Evolutionary conservation across 164 flowering plant genomes (phyloP).

Genomic region (Cinnamomum micranthum): DNA sequence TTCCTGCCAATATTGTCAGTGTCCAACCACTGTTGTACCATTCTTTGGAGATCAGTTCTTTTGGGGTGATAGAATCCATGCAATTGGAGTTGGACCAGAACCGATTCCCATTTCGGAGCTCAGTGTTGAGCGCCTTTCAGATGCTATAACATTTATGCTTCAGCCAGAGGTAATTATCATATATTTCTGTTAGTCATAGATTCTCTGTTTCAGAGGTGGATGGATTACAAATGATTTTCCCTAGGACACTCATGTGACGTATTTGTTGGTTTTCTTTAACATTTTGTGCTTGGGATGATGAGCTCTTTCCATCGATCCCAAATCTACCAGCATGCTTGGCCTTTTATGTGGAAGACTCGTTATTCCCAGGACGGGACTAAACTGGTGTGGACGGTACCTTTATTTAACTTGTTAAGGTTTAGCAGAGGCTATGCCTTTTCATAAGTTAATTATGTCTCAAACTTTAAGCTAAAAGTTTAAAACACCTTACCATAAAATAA

Average conservation of each 20-base stretch:
- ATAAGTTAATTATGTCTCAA: too few species aligned
- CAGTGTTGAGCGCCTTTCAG: conserved; percentile 56
- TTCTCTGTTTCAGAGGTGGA: not conserved
- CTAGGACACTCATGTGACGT: not conserved
- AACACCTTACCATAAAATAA: too few species aligned
- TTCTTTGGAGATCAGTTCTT: conserved; percentile 97
- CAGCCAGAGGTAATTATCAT: conserved; percentile 68
- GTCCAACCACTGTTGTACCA: conserved; percentile 95
- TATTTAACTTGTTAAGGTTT: too few species aligned
- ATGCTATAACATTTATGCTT: conserved; percentile 83
- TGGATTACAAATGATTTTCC: not conserved
- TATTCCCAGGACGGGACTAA: not conserved
- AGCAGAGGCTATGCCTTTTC: too few species aligned
- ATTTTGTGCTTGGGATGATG: not conserved
- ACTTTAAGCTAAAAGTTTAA: too few species aligned
- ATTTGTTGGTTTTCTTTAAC: not conserved
- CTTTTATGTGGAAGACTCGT: not conserved
- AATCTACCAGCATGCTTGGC: not conserved
- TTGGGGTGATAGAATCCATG: conserved; percentile 83
- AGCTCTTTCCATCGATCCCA: not conserved
- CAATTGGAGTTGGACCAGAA: conserved; percentile 75
- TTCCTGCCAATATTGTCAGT: conserved; percentile 36
- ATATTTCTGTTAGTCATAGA: not conserved
- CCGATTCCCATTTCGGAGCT: conserved; percentile 83
- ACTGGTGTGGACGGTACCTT: too few species aligned